A percentile compares a stretch with the other conserved stretches of the same genome.
Evolutionary conservation across 2,329 filamentous ascomycete species (phyloP).

Genomic region (Penicillium sp.): DNA sequence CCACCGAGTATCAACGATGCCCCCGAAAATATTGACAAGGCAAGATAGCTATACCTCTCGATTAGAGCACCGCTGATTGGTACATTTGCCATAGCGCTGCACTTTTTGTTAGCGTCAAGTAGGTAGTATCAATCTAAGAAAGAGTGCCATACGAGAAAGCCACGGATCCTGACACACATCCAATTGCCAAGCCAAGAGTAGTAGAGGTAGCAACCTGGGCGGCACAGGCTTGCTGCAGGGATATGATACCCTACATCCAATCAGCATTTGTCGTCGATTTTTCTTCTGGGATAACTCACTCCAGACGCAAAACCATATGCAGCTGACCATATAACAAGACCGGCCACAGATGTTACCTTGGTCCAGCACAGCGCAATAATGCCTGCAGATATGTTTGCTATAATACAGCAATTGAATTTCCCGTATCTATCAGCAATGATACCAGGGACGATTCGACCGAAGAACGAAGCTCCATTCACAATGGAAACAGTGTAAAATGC

Average conservation of each 20-base stretch:
- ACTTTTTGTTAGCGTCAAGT: not conserved
- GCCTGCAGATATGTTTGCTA: conserved; percentile 34
- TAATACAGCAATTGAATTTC: conserved; percentile 33
- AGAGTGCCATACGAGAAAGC: conserved; percentile 43
- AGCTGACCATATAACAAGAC: conserved; percentile 46
- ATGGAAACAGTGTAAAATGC: conserved; percentile 42
- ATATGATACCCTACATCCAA: conserved; percentile 44
- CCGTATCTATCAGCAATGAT: conserved; percentile 39
- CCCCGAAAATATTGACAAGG: conserved; percentile 42
- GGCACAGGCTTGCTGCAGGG: conserved; percentile 49
- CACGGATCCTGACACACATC: conserved; percentile 43
- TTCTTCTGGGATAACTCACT: conserved; percentile 24
- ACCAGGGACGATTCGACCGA: conserved; percentile 39
- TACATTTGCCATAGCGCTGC: conserved; percentile 42
- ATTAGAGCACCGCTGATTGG: conserved; percentile 46
- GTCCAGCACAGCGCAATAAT: conserved; percentile 49
- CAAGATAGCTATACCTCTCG: conserved; percentile 41
- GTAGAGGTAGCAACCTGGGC: conserved; percentile 42
- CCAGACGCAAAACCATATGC: conserved; percentile 51
- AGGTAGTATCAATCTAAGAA: not conserved
- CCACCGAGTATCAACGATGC: conserved; percentile 34
- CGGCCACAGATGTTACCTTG: conserved; percentile 43
- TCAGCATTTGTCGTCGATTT: not conserved
- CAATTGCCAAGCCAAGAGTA: conserved; percentile 46
- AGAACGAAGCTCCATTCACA: conserved; percentile 40